Conservation (phyloP, 257 asterid genomes). For the Lavandula angustifolia region DNA sequence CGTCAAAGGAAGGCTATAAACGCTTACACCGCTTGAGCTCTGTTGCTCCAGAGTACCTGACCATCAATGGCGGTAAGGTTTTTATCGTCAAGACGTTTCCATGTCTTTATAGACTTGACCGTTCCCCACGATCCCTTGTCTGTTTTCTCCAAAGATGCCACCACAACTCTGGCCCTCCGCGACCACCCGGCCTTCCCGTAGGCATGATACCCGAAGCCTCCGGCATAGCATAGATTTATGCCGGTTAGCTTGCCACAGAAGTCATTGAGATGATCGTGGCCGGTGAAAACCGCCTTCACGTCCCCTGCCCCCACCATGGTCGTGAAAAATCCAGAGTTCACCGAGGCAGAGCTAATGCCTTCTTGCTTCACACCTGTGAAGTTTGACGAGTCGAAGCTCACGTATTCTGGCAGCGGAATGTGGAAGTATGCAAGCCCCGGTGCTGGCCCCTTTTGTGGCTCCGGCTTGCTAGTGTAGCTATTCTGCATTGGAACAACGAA, state of each 20-base stretch:
- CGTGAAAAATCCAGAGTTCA: constrained; percentile 88
- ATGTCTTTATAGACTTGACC: constrained; percentile 75
- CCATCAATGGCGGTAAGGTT: constrained; percentile 63
- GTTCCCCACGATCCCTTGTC: constrained; percentile 76
- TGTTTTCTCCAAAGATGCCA: constrained; percentile 68
- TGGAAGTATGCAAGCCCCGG: constrained; percentile 93
- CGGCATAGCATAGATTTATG: constrained; percentile 83
- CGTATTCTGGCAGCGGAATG: constrained; percentile 88
- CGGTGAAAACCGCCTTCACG: constrained; percentile 88
- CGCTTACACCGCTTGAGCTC: constrained; percentile 43
- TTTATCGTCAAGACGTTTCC: constrained; percentile 83
- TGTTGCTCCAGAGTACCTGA: constrained; percentile 88
- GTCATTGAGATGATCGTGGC: constrained; percentile 93
- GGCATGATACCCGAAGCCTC: constrained; percentile 97
- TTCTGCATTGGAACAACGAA: too few species aligned
- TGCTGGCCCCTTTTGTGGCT: constrained; percentile 62
- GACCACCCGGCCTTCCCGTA: constrained; percentile 95
- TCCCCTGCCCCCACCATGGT: constrained; percentile 86
- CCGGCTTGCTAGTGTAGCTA: constrained; percentile 58
- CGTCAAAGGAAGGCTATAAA: too few species aligned
- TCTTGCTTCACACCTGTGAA: constrained; percentile 78
- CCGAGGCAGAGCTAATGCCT: constrained; percentile 80
- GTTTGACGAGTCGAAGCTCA: constrained; percentile 76
- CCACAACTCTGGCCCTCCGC: constrained; percentile 93
- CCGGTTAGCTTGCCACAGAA: constrained; percentile 79